phyloP scores from a whole-genome alignment of 116 monocot species.

The Iris pallida region DNA sequence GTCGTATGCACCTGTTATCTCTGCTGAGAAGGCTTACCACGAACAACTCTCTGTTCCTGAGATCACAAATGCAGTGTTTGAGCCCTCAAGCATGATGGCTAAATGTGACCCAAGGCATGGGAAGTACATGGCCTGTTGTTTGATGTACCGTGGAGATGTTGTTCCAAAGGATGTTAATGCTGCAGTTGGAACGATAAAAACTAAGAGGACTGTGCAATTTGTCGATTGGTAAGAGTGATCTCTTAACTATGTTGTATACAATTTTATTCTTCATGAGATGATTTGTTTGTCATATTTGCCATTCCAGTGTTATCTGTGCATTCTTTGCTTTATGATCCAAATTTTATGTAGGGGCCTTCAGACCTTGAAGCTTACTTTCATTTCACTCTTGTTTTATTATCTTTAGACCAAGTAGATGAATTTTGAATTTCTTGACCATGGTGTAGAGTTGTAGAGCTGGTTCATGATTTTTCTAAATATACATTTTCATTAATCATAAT shows the following conservation, averaged over 20 bases:
- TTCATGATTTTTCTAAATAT: no score
- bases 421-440: no score
- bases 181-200: conserved; percentile 12
- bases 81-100: conserved; percentile 19
- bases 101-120: conserved; percentile 20
- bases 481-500: no score
- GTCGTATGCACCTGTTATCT: conserved; percentile 14
- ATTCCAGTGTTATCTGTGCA: neutral
- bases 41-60: conserved; percentile 17
- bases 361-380: neutral
- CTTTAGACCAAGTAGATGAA: no score
- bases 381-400: neutral
- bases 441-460: no score
- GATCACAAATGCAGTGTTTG: conserved; percentile 15
- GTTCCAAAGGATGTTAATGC: conserved; percentile 20
- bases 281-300: neutral
- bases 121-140: conserved; percentile 18
- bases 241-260: neutral
- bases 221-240: conserved; percentile 4
- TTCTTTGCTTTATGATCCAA: neutral
- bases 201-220: conserved; percentile 13
- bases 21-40: conserved; percentile 17
- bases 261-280: neutral
- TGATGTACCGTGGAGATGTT: conserved; percentile 17
- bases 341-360: neutral